These are phyloP conservation scores for Coemansia sp. DNA, from an alignment of 192 early-diverging fungal species.

Conservation along the genomic window DNA sequence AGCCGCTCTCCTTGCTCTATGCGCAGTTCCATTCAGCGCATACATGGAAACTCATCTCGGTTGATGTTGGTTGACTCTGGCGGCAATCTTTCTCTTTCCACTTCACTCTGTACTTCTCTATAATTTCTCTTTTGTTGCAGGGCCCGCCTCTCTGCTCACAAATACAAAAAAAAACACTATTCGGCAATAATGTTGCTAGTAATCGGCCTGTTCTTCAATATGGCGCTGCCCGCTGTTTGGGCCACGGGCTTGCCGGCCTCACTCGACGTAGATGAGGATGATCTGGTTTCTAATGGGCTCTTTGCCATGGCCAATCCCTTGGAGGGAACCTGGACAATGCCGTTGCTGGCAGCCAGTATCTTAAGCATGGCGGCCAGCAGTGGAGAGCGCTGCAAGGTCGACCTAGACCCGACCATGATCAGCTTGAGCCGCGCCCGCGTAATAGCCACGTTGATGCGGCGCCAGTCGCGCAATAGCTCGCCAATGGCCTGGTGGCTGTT, in stretches of 20 bases:
- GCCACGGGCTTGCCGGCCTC: background rate
- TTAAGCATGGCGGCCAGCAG: slow-evolving; percentile 59
- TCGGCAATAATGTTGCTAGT: slow-evolving; percentile 34
- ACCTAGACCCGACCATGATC: slow-evolving; percentile 79
- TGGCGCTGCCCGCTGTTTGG: slow-evolving; percentile 9
- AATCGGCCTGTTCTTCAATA: slow-evolving; percentile 26
- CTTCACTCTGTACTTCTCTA: slow-evolving; percentile 12
- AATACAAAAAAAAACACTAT: background rate
- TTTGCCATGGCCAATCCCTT: slow-evolving; percentile 15
- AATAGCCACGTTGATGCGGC: slow-evolving; percentile 90
- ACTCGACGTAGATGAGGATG: background rate
- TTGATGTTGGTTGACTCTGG: background rate
- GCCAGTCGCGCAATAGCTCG: slow-evolving; percentile 86
- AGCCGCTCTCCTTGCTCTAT: background rate
- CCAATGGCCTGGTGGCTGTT: slow-evolving; percentile 73
- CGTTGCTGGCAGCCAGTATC: slow-evolving; percentile 11
- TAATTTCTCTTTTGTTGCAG: slow-evolving; percentile 3
- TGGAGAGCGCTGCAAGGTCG: slow-evolving; percentile 62
- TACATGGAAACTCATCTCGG: background rate
- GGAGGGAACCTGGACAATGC: slow-evolving; percentile 28
- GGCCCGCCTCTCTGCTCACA: background rate
- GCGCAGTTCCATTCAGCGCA: background rate
- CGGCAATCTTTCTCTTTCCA: background rate
- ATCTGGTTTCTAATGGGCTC: background rate
- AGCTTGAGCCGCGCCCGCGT: slow-evolving; percentile 87